Percentiles rank a stretch among this genome's conserved stretches.
Conservation (phyloP, 192 early-diverging fungal genomes). For the Thoreauomyces humboldtii region DNA sequence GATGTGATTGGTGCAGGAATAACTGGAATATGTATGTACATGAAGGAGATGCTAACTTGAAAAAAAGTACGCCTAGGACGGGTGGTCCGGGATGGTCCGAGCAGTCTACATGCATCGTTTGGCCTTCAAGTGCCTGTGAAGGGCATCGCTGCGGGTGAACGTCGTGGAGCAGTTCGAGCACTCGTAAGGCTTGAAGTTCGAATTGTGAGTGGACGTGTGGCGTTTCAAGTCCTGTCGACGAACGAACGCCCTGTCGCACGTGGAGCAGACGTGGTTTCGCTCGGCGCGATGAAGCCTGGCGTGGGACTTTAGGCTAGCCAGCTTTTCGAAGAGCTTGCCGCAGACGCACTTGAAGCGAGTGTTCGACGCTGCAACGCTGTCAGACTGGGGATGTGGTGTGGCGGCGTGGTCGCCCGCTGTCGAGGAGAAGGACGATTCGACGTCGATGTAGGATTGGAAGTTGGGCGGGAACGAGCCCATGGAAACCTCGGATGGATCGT, state of each 20-base stretch:
- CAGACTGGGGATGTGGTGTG: not conserved
- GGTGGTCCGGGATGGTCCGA: too few species aligned
- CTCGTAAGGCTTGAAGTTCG: conserved; percentile 14
- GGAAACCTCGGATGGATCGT: not conserved
- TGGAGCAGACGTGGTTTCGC: conserved; percentile 24
- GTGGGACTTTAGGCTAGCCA: conserved; percentile 24
- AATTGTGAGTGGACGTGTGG: conserved; percentile 29
- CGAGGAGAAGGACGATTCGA: not conserved
- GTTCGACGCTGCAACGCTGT: not conserved
- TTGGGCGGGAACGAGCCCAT: not conserved
- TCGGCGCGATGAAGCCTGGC: conserved; percentile 27
- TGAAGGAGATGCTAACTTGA: too few species aligned
- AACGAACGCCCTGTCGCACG: conserved; percentile 26
- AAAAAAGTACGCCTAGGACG: too few species aligned
- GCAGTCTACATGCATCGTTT: conserved; percentile 28
- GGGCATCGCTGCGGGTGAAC: conserved; percentile 39
- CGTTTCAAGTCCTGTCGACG: conserved; percentile 39
- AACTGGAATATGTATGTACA: too few species aligned
- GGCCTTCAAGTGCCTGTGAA: conserved; percentile 39
- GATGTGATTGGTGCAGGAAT: too few species aligned
- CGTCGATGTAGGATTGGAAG: not conserved
- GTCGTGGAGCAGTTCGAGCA: conserved; percentile 38
- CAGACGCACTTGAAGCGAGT: conserved; percentile 31
- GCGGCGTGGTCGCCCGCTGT: not conserved
- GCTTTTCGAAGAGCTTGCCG: conserved; percentile 31